Base-by-base conservation (phyloP, 2,329 filamentous ascomycete genomes). In the Drechslerella coelobrocha region DNA sequence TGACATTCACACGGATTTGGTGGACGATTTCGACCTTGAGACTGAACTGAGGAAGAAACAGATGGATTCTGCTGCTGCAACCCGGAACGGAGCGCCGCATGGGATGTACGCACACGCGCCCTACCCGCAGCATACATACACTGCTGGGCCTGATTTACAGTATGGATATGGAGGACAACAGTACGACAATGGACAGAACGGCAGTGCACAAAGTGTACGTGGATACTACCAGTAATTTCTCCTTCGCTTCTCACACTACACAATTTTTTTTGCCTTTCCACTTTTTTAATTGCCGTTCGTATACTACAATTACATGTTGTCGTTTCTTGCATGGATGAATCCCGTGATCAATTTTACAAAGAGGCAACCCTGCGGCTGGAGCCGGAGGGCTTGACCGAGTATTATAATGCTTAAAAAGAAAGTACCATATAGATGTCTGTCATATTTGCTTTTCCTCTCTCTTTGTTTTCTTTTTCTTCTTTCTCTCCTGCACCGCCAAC, bases 131-230 rank as follows among this genome's bases (percentile, higher is more conserved):
- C 51, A 68, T 17, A 26, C 29, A n/a, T 52, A 61, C 19, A 54
- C 63, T 37, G 51, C 31, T 14, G 45, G 19, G n/a, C 34, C 26
- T 17, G 45, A 45, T n/a, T 47, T 50, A 23, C 55, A 60, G 21
- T 50, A 61, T 24, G 47, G 53, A 54, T 61, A 61, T 51, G 66
- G 48, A 14, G 48, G 59, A 10, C 48, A 45, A 21, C 41, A 61
- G 39, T 61, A 61, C 37, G 59, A 23, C 24, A 53, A 61, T 43
- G 57, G 52, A 55, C 39, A 59, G 10, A 27, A 69, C 27, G 59
- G 66, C 50, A 59, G 66, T 69, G 65, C 63, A 68, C 63, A 47
- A 68, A 68, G 63, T 69, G 63, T 69, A 69, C 63, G 59, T 71
- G 59, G 66, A 63, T 71, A 71, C 48, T 71, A 71, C 53, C 54